Conservation (phyloP, 2,329 filamentous ascomycete genomes). For the Leptographium flavum region DNA sequence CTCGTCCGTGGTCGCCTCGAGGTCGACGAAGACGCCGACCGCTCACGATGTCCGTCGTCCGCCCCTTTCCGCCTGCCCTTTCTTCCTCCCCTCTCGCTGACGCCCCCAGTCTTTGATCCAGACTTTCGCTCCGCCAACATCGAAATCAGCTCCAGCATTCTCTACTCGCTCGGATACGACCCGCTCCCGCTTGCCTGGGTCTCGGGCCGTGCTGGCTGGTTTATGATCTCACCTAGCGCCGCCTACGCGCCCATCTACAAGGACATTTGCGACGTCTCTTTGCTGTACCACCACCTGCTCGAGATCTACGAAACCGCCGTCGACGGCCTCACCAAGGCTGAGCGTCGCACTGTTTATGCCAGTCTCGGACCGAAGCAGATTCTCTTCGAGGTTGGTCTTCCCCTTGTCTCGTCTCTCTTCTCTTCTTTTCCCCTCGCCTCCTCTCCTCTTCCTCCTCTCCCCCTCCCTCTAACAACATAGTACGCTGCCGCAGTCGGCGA, state of each 20-base stretch:
- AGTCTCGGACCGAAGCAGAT: constrained; percentile 17
- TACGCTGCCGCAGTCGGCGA: constrained; percentile 39
- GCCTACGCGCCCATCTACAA: constrained; percentile 41
- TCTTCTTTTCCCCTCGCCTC: neutral
- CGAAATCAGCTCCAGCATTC: constrained; percentile 34
- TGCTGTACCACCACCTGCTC: constrained; percentile 47
- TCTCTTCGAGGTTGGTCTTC: constrained; percentile 20
- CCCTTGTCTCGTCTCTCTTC: neutral
- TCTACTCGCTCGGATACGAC: constrained; percentile 41
- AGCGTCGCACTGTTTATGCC: constrained; percentile 17
- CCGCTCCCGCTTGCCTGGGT: constrained; percentile 51
- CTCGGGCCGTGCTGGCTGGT: constrained; percentile 51
- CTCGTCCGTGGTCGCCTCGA: constrained; percentile 45
- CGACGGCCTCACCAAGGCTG: constrained; percentile 19
- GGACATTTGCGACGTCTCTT: constrained; percentile 48
- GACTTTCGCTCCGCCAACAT: constrained; percentile 24
- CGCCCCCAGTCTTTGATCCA: constrained; percentile 19
- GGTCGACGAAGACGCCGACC: constrained; percentile 28
- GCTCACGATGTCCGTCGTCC: constrained; percentile 21
- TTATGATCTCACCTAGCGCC: constrained; percentile 45
- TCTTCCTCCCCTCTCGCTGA: neutral
- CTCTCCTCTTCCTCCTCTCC: neutral
- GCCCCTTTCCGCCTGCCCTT: neutral
- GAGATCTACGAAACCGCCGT: constrained; percentile 33
- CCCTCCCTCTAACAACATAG: constrained; percentile 14